phyloP scores from a whole-genome alignment of 176 grass and related monocot species.

The Aegilops tauschii region DNA sequence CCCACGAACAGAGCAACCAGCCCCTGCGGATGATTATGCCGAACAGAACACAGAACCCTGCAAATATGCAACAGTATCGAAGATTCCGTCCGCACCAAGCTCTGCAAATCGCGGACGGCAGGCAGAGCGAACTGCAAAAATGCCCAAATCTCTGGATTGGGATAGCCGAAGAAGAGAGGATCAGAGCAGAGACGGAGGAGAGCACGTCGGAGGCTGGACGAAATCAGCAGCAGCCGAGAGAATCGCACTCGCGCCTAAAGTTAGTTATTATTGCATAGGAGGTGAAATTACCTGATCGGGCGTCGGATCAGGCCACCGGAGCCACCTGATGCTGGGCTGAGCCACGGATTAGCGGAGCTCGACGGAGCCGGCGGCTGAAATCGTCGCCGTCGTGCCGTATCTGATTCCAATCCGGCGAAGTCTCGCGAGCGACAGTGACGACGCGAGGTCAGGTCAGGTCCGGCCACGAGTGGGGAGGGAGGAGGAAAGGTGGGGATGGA shows the following conservation, averaged over 20 bases:
- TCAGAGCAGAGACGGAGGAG: background rate
- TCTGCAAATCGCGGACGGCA: background rate
- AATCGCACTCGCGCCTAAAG: conserved; percentile 1
- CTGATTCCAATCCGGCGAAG: conserved; percentile 11
- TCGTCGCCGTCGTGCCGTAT: background rate
- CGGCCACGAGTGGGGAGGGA: background rate
- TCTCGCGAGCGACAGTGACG: background rate
- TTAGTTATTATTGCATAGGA: background rate
- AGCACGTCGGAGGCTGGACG: background rate
- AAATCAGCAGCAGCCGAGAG: background rate
- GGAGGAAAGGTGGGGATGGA: background rate
- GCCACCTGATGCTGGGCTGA: background rate
- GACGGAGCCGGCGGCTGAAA: background rate
- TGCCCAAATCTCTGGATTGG: background rate
- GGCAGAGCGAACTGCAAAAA: background rate
- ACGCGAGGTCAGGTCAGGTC: background rate
- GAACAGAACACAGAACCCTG: background rate
- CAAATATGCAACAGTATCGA: background rate
- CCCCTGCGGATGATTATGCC: background rate
- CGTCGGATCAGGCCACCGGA: background rate
- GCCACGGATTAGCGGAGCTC: background rate
- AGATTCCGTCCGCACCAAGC: background rate
- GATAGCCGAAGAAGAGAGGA: background rate
- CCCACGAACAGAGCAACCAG: background rate
- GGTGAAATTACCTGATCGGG: conserved; percentile 25